A percentile compares a stretch with the other conserved stretches of the same genome.
These are phyloP conservation scores for Neobulgaria alba DNA, from an alignment of 2,329 filamentous ascomycete species.

Conservation along the genomic window DNA sequence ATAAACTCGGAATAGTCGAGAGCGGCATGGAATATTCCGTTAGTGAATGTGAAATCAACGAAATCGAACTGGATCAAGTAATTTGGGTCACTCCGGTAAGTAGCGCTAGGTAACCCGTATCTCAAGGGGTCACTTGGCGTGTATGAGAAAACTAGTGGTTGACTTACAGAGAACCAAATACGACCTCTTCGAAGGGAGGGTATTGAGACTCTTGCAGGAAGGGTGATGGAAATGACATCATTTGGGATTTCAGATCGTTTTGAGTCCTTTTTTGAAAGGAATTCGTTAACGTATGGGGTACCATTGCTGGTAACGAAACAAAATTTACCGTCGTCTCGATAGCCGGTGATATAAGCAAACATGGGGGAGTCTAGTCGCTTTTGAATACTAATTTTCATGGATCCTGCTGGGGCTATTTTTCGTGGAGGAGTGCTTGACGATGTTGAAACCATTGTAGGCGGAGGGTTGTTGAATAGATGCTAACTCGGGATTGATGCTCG, in stretches of 20 bases:
- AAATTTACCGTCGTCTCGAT: constrained; percentile 48
- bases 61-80: constrained; percentile 54
- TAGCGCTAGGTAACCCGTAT: constrained; percentile 58
- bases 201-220: too few species aligned
- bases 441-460: too few species aligned
- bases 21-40: constrained; percentile 53
- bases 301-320: constrained; percentile 56
- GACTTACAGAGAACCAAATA: constrained; percentile 60
- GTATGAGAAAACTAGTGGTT: constrained; percentile 60
- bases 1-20: constrained; percentile 74
- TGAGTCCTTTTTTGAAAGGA: constrained; percentile 51
- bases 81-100: constrained; percentile 56
- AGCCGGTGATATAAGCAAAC: constrained; percentile 64
- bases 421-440: too few species aligned
- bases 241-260: constrained; percentile 57
- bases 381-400: constrained; percentile 51
- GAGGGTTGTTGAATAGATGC: too few species aligned
- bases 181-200: constrained; percentile 63
- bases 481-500: too few species aligned
- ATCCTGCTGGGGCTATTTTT: too few species aligned
- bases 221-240: constrained; percentile 46
- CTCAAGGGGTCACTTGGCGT: too few species aligned
- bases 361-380: constrained; percentile 56
- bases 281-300: constrained; percentile 55
- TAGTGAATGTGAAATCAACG: constrained; percentile 57